Base-by-base conservation (phyloP, 2,329 filamentous ascomycete genomes). In the Aspergillus carbonarius region DNA sequence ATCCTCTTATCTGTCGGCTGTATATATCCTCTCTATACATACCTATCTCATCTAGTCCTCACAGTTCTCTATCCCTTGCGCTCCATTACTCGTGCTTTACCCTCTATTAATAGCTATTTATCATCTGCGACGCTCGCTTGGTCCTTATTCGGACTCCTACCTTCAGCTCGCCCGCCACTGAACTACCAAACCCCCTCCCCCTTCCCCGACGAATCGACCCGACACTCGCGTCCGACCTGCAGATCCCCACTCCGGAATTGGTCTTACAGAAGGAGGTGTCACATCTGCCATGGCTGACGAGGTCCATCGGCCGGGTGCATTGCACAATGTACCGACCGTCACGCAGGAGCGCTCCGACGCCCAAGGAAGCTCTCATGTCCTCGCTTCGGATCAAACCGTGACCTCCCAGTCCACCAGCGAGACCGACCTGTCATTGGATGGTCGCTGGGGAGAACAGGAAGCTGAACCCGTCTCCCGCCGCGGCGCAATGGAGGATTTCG, bases 381-480 rank as follows among this genome's bases (percentile, higher is more conserved):
- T 58, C 15, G 58, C 55, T n/a, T 61, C 63, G 8, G 63, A 61
- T 13, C 47, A 51, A 25, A 60, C 60, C 6, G 39, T 64, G 32
- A 50, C 57, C 18, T 62, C 64, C 3, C 58, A 55, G 18, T 60
- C 63, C 8, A 60, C 60, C 32, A 66, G 63, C 48, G 58, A 55
- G 27, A 62, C 59, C 27, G 65, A 66, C 39, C 39, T 54, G 27
- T 66, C 63, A 7, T 37, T 59, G 13, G 77, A 78, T 50, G 84
- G 85, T 34, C 85, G 82, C 18, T 89, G 86, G 86, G 86, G 86
- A 13, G 86, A 89, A 70, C 74, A 78, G 47, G 83, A 86, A 68
- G 85, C 84, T 5, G 80, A 81, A 23, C 78, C 81, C 9, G 78
- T 83, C 63, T 82, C 80, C 66, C 79, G 81, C 39, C 73, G 75